These are phyloP conservation scores for Carallia brachiata DNA, from an alignment of 345 rosid genomes.

Conservation along the genomic window DNA sequence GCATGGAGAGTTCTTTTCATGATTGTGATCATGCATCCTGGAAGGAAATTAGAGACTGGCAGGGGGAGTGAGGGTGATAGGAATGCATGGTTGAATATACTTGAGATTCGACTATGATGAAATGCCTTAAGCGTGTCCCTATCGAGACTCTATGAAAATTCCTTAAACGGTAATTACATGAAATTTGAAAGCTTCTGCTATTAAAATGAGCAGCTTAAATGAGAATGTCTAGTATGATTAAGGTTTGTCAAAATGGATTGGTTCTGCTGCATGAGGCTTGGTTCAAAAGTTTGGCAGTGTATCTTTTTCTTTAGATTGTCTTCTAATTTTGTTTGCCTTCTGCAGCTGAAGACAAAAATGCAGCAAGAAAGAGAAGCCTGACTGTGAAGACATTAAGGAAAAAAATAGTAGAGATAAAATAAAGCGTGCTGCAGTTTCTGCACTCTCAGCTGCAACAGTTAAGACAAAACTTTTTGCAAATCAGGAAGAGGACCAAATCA, in stretches of 20 bases:
- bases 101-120: too few relatives aligned
- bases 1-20: neutral
- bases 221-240: neutral
- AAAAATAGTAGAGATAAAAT: conserved; percentile 46
- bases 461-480: conserved; percentile 85
- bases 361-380: conserved; percentile 39
- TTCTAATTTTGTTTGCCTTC: conserved; percentile 7
- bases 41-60: neutral
- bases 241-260: neutral
- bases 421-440: conserved; percentile 73
- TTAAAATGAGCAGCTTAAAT: too few relatives aligned
- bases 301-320: conserved; percentile 7
- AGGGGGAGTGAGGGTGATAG: too few relatives aligned
- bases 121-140: too few relatives aligned
- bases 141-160: too few relatives aligned
- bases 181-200: too few relatives aligned
- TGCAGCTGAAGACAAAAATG: conserved; percentile 35
- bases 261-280: neutral
- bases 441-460: conserved; percentile 93
- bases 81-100: too few relatives aligned
- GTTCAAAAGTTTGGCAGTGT: conserved; percentile 1
- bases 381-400: conserved; percentile 44
- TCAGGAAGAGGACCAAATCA: conserved; percentile 85
- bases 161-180: too few relatives aligned
- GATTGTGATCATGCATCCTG: neutral